Evolutionary conservation across 805 yeast genomes (phyloP), one percentile per base, ranked within the genome.

Genomic region (Kuraishia cidri): DNA sequence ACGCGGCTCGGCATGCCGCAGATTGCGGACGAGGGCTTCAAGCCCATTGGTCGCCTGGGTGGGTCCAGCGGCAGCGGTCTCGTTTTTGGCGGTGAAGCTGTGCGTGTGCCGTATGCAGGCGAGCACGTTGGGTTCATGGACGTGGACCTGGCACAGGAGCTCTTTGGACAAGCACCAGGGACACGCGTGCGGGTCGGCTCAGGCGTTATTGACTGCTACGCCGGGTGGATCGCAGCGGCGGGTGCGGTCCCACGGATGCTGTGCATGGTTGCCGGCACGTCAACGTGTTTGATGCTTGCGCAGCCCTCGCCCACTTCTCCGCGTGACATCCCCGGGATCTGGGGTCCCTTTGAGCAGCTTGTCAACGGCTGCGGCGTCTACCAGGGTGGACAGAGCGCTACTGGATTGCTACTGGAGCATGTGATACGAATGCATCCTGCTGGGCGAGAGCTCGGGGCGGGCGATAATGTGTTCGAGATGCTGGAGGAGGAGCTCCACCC

Each of bases 161-260:
- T n/a, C n/a, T n/a, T n/a, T n/a, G n/a, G n/a, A n/a, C n/a, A n/a
- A n/a, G n/a, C n/a, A n/a, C n/a, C n/a, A n/a, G n/a, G n/a, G n/a
- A n/a, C n/a, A n/a, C n/a, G n/a, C n/a, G n/a, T n/a, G n/a, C n/a
- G n/a, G n/a, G n/a, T n/a, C n/a, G n/a, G n/a, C n/a, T n/a, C 66
- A 32, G 79, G 80, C 12, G 68, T 75, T 24, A 74, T 74, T 24
- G 81, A 75, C 43, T 70, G 80, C 35, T 75, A 75, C 44, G 68
- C 73, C 1, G 69, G 77, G 3, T 72, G 73, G 69, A 45, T 71
- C 10, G 54, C 69, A 0, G 52, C 64, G 1, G 49, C 58, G 22
- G 52, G 58, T 2, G 24, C 38, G 3, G 33, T 47, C 1, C 38
- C 40, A 6, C 33, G 41, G 5, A 44, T 60, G 4, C 40, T 74